phyloP scores from a whole-genome alignment of 2,329 filamentous ascomycete genomes.

The Cercospora zeae-maydis region DNA sequence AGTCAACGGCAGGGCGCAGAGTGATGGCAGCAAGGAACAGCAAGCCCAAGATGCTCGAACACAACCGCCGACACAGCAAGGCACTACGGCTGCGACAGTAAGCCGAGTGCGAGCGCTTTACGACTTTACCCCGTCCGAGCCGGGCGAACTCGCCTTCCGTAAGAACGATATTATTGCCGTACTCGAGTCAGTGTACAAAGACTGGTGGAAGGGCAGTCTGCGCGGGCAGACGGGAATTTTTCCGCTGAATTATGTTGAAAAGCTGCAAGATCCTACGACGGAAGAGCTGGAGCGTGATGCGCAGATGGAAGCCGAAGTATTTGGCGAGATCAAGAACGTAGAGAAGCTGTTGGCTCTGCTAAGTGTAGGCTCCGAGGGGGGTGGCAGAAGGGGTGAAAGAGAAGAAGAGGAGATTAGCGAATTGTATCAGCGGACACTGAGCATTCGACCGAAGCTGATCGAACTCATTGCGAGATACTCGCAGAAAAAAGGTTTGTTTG shows the following conservation, averaged over 20 bases:
- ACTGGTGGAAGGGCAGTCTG: conserved; percentile 98
- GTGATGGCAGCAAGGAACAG: conserved; percentile 28
- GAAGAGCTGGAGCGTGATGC: conserved; percentile 94
- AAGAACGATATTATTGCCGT: conserved; percentile 98
- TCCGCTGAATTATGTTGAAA: conserved; percentile 97
- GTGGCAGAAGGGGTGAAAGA: conserved; percentile 63
- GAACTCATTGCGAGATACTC: conserved; percentile 99
- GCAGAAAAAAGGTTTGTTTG: conserved; percentile 81
- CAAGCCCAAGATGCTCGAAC: conserved; percentile 38
- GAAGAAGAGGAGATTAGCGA: conserved; percentile 87
- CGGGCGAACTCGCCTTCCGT: conserved; percentile 90
- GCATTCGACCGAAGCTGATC: conserved; percentile 93
- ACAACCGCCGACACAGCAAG: conserved; percentile 51
- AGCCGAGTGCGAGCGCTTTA: conserved; percentile 90
- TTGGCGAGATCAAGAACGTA: conserved; percentile 72
- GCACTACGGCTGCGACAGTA: conserved; percentile 92
- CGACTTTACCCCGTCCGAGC: conserved; percentile 90
- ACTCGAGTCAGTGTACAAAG: conserved; percentile 95
- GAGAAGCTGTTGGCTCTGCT: conserved; percentile 81
- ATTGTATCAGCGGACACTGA: conserved; percentile 86
- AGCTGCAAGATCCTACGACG: conserved; percentile 86
- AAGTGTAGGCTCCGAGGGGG: conserved; percentile 65
- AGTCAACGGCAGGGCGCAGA: conserved; percentile 2
- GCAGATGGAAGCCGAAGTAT: conserved; percentile 84
- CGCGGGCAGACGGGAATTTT: conserved; percentile 96